phyloP scores from a whole-genome alignment of 169 alveolate genomes.

The Condylostoma magnum region DNA sequence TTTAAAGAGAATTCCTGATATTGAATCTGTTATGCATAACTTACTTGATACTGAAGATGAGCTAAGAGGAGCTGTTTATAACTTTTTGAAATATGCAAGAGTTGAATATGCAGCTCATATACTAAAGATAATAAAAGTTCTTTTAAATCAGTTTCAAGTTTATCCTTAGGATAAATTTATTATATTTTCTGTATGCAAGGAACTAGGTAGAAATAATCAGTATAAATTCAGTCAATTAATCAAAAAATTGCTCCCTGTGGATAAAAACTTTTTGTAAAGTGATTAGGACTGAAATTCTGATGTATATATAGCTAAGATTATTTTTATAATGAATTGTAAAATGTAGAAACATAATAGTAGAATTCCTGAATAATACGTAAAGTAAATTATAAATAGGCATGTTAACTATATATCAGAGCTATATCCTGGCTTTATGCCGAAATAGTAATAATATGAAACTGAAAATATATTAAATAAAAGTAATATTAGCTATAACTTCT shows the following conservation, averaged over 20 bases:
- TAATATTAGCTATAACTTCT: neutral
- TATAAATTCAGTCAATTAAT: neutral
- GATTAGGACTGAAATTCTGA: slow-evolving; percentile 17
- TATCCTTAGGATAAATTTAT: slow-evolving; percentile 20
- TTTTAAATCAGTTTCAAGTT: neutral
- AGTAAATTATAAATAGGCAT: too few species aligned
- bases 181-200: slow-evolving; percentile 4
- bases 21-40: slow-evolving; percentile 25
- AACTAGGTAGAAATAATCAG: slow-evolving; percentile 10
- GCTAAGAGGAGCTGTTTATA: slow-evolving; percentile 29
- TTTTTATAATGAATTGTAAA: slow-evolving; percentile 9
- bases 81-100: slow-evolving; percentile 4
- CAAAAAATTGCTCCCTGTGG: neutral
- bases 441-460: too few species aligned
- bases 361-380: slow-evolving; percentile 17
- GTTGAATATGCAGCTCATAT: neutral
- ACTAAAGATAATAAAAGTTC: neutral
- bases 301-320: slow-evolving; percentile 14
- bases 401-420: slow-evolving; percentile 15
- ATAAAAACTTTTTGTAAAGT: slow-evolving; percentile 6
- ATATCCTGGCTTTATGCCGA: slow-evolving; percentile 20
- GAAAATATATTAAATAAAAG: neutral
- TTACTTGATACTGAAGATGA: slow-evolving; percentile 17
- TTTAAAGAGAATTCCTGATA: slow-evolving; percentile 3
- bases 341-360: neutral